These are phyloP conservation scores for Penstemon eatonii DNA, from an alignment of 257 asterid species.

Conservation along the genomic window DNA sequence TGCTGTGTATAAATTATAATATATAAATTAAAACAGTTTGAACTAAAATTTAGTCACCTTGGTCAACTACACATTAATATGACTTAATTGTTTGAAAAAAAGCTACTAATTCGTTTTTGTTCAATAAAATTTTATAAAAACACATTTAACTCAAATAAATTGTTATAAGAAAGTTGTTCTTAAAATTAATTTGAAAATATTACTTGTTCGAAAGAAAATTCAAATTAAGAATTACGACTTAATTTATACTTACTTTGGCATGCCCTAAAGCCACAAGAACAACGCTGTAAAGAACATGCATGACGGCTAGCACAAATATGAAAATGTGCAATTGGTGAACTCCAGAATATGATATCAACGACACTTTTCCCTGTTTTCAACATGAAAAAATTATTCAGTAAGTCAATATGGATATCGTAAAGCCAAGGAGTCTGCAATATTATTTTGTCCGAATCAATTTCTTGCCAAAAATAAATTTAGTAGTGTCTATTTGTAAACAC, in stretches of 20 bases:
- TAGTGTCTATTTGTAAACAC: background rate
- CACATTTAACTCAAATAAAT: too few relatives aligned
- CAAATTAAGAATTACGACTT: background rate
- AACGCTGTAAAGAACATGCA: conserved; percentile 50
- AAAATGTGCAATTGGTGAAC: conserved; percentile 53
- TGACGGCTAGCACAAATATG: conserved; percentile 50
- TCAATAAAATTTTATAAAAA: too few relatives aligned
- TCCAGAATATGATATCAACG: conserved; percentile 48
- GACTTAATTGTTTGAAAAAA: too few relatives aligned
- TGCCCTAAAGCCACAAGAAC: conserved; percentile 48
- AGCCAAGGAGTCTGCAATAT: background rate
- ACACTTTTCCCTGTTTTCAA: conserved; percentile 38
- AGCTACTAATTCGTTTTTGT: too few relatives aligned
- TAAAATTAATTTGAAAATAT: background rate
- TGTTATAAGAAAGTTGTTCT: too few relatives aligned
- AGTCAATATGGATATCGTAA: background rate
- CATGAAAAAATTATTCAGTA: background rate
- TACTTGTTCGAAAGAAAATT: background rate
- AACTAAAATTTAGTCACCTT: too few relatives aligned
- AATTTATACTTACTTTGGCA: conserved; percentile 46
- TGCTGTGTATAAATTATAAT: too few relatives aligned
- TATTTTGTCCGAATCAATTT: too few relatives aligned
- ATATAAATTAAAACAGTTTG: too few relatives aligned
- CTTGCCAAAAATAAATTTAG: too few relatives aligned
- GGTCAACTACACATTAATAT: too few relatives aligned